Evolutionary conservation across 768 basidiomycete genomes (phyloP).

Genomic region (Pleurotus citrinopileatus): DNA sequence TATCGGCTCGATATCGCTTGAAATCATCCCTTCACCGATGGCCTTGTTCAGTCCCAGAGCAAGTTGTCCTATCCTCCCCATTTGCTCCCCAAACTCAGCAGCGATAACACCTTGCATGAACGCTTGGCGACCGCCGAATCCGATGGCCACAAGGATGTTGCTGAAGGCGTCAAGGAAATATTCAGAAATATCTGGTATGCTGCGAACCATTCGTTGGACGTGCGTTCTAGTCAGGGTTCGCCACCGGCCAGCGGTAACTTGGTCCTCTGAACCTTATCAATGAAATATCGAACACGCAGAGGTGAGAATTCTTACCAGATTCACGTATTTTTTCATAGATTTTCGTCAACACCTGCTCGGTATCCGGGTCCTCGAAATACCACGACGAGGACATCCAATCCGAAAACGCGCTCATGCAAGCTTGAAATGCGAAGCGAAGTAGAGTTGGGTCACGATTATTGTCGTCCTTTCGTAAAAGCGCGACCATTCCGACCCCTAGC

Average conservation of each 20-base stretch:
- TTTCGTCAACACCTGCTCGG: conserved; percentile 40
- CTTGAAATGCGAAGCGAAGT: conserved; percentile 43
- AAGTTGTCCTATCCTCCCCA: conserved; percentile 38
- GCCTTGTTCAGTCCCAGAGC: conserved; percentile 53
- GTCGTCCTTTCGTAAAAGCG: conserved; percentile 32
- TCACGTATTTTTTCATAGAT: conserved; percentile 41
- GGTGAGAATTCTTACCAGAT: conserved; percentile 28
- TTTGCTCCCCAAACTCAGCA: conserved; percentile 39
- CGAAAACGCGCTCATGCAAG: conserved; percentile 41
- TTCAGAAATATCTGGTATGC: conserved; percentile 25
- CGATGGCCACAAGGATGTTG: conserved; percentile 39
- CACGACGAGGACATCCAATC: conserved; percentile 50
- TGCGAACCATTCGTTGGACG: conserved; percentile 33
- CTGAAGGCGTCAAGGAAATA: conserved; percentile 38
- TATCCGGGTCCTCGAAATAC: conserved; percentile 48
- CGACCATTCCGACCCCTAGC: conserved; percentile 32
- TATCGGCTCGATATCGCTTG: conserved; percentile 52
- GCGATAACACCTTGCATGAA: conserved; percentile 36
- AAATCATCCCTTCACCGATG: conserved; percentile 57
- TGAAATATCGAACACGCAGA: neutral
- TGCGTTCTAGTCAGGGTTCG: conserved; percentile 51
- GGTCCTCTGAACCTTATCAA: conserved; percentile 34
- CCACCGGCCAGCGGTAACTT: conserved; percentile 54
- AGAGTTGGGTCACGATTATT: conserved; percentile 39
- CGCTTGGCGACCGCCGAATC: conserved; percentile 25